Evolutionary conservation across 345 rosid genomes (phyloP), one percentile per base, ranked within the genome.

Genomic region (Corchorus olitorius): DNA sequence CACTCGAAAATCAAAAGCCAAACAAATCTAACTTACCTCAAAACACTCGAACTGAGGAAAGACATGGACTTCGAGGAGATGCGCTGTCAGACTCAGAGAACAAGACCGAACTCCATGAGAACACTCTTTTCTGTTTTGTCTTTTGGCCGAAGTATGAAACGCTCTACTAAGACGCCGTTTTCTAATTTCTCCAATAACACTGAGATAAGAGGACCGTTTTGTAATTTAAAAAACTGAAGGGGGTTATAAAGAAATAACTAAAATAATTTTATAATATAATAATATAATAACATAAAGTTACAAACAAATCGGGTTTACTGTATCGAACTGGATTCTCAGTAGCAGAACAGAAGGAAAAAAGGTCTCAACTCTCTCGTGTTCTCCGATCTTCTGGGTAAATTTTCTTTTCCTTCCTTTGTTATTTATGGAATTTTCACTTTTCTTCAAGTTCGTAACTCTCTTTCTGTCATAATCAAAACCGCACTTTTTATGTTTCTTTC

Each of bases 331-430:
- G 16, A 60, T 20, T 73, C 58, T 19, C 9, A 19, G 34, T 43
- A 16, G 19, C 33, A 49, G 39, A 80, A n/a, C 68, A 16, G 50
- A 72, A 60, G 61, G 27, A 67, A 41, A 41, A 45, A 45, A 10
- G n/a, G 27, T 27, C 27, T 27, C 27, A 0, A 27, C 27, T 72
- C 48, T 11, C 77, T 80, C 53, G 71, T 41, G 55, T 66, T 60
- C 65, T 72, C 71, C 65, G 71, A 66, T 72, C 65, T 22, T 64
- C 72, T 46, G 41, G 65, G 81, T 81, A 63, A 73, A 19, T 63
- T 37, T 74, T 34, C 34, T 2, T 8, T 45, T 27, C 14, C 48
- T 11, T 0, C 6, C 27, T 27, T 27, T 27, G 27, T 27, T 27
- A 27, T 27, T 27, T 27, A 27, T 27, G 27, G 27, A 27, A 6